These are phyloP conservation scores for Cichorium intybus DNA, from an alignment of 140 eudicot genomes.

Conservation along the genomic window DNA sequence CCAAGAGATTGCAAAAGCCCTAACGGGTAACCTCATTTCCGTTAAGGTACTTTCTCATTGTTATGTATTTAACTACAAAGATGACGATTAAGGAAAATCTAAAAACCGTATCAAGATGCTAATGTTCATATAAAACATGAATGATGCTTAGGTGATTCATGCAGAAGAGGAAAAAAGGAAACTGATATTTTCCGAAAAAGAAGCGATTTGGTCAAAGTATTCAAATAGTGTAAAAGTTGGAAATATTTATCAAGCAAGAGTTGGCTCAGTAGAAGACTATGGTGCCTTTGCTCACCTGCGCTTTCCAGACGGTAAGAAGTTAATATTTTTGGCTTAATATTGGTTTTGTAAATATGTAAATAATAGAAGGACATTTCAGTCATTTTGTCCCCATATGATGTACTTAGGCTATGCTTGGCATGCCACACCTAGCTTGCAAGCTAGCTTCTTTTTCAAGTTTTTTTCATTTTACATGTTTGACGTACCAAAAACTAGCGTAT, in stretches of 20 bases:
- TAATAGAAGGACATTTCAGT: background rate
- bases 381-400: background rate
- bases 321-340: too few relatives aligned
- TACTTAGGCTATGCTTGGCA: too few relatives aligned
- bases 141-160: constrained; percentile 65
- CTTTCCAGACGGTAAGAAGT: constrained; percentile 69
- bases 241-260: constrained; percentile 61
- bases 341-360: background rate
- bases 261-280: constrained; percentile 76
- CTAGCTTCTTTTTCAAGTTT: too few relatives aligned
- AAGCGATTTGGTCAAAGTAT: constrained; percentile 72
- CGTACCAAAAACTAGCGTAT: too few relatives aligned
- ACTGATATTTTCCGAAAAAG: constrained; percentile 85
- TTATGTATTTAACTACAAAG: too few relatives aligned
- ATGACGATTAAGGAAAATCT: background rate
- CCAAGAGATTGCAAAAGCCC: constrained; percentile 68
- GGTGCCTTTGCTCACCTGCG: constrained; percentile 90
- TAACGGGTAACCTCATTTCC: constrained; percentile 64
- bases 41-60: constrained; percentile 84
- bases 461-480: too few relatives aligned
- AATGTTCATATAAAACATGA: constrained; percentile 5
- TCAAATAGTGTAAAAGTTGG: constrained; percentile 59
- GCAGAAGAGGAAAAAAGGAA: constrained; percentile 61
- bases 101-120: background rate
- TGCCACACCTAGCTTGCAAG: too few relatives aligned